phyloP scores from a whole-genome alignment of 331 rosid genomes.

The Phaseolus coccineus region DNA sequence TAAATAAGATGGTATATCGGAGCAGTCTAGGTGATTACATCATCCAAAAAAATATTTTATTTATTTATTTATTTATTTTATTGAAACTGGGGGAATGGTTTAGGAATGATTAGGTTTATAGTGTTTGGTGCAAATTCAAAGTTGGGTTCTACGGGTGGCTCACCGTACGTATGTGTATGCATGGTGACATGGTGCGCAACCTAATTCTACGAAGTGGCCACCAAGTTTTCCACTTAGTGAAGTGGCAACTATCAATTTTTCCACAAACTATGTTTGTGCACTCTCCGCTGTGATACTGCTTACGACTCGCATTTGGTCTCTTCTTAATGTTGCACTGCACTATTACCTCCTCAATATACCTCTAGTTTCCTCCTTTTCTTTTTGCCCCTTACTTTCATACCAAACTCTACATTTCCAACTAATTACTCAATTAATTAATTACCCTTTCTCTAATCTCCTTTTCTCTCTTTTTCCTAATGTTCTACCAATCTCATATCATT shows the following conservation, averaged over 20 bases:
- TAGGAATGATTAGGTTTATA: conserved; percentile 19
- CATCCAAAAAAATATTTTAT: not conserved
- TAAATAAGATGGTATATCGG: not conserved
- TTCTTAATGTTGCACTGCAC: conserved; percentile 11
- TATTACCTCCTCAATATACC: not conserved
- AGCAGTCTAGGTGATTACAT: conserved; percentile 1
- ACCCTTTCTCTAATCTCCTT: not conserved
- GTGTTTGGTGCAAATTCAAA: conserved; percentile 38
- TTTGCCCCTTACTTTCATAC: not conserved
- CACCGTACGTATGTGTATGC: conserved; percentile 35
- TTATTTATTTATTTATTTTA: not conserved
- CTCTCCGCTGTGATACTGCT: conserved; percentile 23
- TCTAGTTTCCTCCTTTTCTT: not conserved
- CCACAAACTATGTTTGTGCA: conserved; percentile 27
- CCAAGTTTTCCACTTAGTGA: conserved; percentile 39
- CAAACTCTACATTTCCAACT: not conserved
- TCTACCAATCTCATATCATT: not conserved
- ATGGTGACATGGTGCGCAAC: conserved; percentile 47
- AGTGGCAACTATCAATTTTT: conserved; percentile 37
- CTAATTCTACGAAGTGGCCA: conserved; percentile 43
- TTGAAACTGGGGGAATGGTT: not conserved
- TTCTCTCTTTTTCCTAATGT: not conserved
- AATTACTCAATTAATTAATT: not conserved
- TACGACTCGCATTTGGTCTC: conserved; percentile 2
- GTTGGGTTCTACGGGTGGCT: conserved; percentile 29